Evolutionary conservation across 768 basidiomycete species (phyloP).

Genomic region (Leccinum broughii): DNA sequence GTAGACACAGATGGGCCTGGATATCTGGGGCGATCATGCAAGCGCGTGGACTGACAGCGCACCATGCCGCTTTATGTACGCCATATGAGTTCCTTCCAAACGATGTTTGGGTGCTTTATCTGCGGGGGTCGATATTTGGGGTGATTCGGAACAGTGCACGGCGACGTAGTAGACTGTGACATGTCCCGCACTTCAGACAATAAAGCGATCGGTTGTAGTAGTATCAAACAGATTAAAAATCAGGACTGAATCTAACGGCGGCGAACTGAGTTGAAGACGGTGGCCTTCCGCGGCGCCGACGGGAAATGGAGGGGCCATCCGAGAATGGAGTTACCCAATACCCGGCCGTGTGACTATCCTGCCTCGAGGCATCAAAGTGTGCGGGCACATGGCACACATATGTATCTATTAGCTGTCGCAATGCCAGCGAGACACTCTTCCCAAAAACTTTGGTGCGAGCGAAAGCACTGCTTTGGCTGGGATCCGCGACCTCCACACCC

Average conservation of each 20-base stretch:
- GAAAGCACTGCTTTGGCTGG: slow-evolving; percentile 21
- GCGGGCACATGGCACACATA: background rate
- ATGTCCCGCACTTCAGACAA: background rate
- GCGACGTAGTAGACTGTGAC: background rate
- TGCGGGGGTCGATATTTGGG: background rate
- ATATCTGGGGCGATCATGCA: slow-evolving; percentile 38
- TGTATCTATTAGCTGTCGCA: slow-evolving; percentile 4
- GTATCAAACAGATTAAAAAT: background rate
- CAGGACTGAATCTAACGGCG: background rate
- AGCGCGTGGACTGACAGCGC: slow-evolving; percentile 7
- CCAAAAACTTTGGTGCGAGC: slow-evolving; percentile 19
- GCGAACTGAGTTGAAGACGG: background rate
- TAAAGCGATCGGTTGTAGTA: background rate
- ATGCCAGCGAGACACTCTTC: slow-evolving; percentile 13
- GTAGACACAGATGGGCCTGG: slow-evolving; percentile 55
- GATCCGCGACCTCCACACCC: slow-evolving; percentile 17
- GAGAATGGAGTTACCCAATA: background rate
- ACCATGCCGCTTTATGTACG: slow-evolving; percentile 26
- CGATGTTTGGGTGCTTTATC: too few relatives aligned
- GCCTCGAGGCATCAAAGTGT: slow-evolving; percentile 28
- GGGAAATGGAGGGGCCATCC: background rate
- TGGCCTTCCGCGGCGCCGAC: background rate
- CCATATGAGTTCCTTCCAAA: too few relatives aligned
- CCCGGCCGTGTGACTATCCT: background rate
- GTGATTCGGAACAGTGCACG: background rate